A percentile compares a stretch with the other conserved stretches of the same genome.
Conservation (phyloP, 306 rosid genomes). For the Pyrus bretschneideri region DNA sequence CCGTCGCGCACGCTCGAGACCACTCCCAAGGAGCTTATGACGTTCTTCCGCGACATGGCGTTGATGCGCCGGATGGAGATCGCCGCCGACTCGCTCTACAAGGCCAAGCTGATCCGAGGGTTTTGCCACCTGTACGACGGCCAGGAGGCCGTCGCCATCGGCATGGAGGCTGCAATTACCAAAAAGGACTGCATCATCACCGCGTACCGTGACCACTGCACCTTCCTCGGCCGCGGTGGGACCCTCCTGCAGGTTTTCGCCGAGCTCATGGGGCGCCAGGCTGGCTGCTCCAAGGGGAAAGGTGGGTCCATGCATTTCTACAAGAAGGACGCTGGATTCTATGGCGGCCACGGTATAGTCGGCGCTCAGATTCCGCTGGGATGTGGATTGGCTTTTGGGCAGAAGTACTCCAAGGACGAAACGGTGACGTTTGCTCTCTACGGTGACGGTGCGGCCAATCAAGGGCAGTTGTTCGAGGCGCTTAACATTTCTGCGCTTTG, state of each 20-base stretch:
- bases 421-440: slow-evolving; percentile 69
- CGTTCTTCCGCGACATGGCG: slow-evolving; percentile 72
- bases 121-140: slow-evolving; percentile 96
- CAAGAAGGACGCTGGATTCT: slow-evolving; percentile 62
- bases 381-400: slow-evolving; percentile 82
- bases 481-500: slow-evolving; percentile 85
- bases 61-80: slow-evolving; percentile 91
- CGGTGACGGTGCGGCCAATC: slow-evolving; percentile 96
- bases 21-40: slow-evolving; percentile 45
- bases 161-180: slow-evolving; percentile 82
- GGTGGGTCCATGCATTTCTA: slow-evolving; percentile 98
- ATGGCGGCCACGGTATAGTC: slow-evolving; percentile 88
- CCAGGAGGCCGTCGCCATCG: slow-evolving; percentile 80
- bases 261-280: slow-evolving; percentile 76
- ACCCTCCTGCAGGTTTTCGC: slow-evolving; percentile 46
- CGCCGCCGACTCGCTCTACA: slow-evolving; percentile 91
- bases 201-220: slow-evolving; percentile 88
- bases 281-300: slow-evolving; percentile 75
- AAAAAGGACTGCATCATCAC: slow-evolving; percentile 65
- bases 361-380: slow-evolving; percentile 94
- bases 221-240: slow-evolving; percentile 71
- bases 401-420: slow-evolving; percentile 70
- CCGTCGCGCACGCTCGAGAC: slow-evolving; percentile 81
- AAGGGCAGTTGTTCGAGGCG: slow-evolving; percentile 92
- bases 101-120: slow-evolving; percentile 87